Evolutionary conservation across 495 filamentous ascomycete species (phyloP).

Genomic region (Annulohypoxylon stygium): DNA sequence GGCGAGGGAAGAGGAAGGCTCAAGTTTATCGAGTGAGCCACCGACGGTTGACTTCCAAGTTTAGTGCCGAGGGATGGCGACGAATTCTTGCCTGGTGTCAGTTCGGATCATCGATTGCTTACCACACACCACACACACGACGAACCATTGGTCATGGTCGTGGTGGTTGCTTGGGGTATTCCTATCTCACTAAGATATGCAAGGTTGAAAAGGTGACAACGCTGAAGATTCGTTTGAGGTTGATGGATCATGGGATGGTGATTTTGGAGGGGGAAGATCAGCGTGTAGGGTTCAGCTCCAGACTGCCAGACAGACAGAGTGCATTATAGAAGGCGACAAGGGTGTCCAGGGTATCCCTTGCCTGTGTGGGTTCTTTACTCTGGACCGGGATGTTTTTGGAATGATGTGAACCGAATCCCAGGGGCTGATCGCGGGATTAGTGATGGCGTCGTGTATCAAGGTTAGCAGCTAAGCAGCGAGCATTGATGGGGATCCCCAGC

Average conservation of each 20-base stretch:
- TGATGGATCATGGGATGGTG: conserved; percentile 56
- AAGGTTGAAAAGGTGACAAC: conserved; percentile 19
- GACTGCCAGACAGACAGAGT: not conserved
- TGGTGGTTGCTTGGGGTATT: conserved; percentile 35
- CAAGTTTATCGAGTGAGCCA: conserved; percentile 19
- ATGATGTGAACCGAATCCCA: conserved; percentile 38
- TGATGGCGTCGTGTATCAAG: conserved; percentile 25
- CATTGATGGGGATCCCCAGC: conserved; percentile 31
- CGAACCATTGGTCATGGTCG: conserved; percentile 8
- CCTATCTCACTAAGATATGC: conserved; percentile 26
- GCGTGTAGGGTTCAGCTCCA: conserved; percentile 56
- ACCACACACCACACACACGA: conserved; percentile 5
- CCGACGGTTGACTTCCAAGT: not conserved
- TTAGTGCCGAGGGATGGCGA: not conserved
- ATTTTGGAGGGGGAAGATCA: conserved; percentile 65
- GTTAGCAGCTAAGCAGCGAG: conserved; percentile 12
- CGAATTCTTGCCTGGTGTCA: conserved; percentile 17
- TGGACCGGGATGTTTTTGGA: conserved; percentile 37
- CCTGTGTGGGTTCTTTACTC: conserved; percentile 30
- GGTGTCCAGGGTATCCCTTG: conserved; percentile 48
- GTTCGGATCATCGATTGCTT: conserved; percentile 29
- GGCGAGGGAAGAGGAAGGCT: conserved; percentile 9
- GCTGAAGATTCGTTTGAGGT: conserved; percentile 53
- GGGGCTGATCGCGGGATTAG: conserved; percentile 34
- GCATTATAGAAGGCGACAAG: conserved; percentile 40